phyloP scores from a whole-genome alignment of 495 filamentous ascomycete genomes.

The Trichoderma virens region DNA sequence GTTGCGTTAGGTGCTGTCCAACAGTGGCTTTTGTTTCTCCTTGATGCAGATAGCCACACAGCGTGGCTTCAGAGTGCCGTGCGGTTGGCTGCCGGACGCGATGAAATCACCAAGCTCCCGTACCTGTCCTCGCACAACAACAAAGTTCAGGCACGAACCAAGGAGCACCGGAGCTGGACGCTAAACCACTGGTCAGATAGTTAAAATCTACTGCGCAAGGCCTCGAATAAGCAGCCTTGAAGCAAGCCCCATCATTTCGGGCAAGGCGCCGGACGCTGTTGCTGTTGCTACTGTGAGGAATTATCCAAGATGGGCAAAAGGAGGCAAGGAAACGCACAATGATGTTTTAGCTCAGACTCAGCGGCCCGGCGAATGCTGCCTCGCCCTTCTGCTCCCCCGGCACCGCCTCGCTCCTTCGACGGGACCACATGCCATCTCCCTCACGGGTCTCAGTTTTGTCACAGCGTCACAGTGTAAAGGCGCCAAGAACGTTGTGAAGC shows the following conservation, averaged over 20 bases:
- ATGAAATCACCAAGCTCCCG: too few relatives aligned
- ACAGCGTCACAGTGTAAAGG: neutral
- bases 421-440: neutral
- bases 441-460: neutral
- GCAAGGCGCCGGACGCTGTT: neutral
- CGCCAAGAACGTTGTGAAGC: neutral
- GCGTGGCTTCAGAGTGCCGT: neutral
- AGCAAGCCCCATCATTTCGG: neutral
- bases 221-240: neutral
- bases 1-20: too few relatives aligned
- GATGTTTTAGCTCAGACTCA: too few relatives aligned
- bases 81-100: too few relatives aligned
- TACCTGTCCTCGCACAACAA: too few relatives aligned
- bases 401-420: constrained; percentile 1
- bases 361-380: too few relatives aligned
- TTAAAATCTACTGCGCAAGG: too few relatives aligned
- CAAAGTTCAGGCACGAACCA: too few relatives aligned
- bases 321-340: neutral
- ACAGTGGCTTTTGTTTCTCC: neutral
- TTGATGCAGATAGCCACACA: neutral
- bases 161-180: too few relatives aligned
- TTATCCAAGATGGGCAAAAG: neutral
- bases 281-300: neutral
- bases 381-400: neutral
- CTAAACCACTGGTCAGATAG: too few relatives aligned